Percentiles rank a stretch among this genome's conserved stretches.
Conservation (phyloP, 2,329 filamentous ascomycete genomes). For the Cladosporium colombiae region DNA sequence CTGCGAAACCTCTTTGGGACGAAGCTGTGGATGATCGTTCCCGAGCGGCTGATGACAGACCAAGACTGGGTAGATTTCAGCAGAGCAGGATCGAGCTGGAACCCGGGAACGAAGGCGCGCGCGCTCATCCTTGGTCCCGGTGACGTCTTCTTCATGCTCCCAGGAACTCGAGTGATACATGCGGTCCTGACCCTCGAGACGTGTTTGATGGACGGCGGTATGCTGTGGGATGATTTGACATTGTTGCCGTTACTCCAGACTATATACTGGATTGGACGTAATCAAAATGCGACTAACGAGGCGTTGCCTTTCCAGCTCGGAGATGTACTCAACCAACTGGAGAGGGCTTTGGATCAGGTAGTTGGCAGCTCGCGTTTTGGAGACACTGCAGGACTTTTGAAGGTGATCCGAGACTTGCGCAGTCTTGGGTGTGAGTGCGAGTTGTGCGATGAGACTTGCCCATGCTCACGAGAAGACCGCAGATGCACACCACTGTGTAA, state of each 20-base stretch:
- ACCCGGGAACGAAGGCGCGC: neutral
- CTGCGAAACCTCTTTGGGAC: neutral
- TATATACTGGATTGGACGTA: neutral
- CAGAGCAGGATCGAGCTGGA: neutral
- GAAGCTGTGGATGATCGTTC: conserved; percentile 4
- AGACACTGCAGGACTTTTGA: neutral
- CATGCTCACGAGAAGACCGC: neutral
- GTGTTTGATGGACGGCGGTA: neutral
- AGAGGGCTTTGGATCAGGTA: neutral
- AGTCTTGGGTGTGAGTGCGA: neutral
- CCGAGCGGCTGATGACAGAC: neutral
- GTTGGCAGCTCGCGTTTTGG: neutral
- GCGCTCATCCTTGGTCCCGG: neutral
- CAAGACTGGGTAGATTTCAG: neutral
- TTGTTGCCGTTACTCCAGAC: neutral
- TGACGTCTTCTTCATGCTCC: neutral
- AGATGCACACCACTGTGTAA: neutral
- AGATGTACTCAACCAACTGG: neutral
- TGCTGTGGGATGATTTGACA: neutral
- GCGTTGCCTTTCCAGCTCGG: neutral
- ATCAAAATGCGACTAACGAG: neutral
- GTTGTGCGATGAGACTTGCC: neutral
- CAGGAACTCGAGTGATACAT: neutral
- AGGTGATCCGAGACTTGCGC: neutral
- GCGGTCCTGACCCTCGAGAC: neutral